phyloP scores from a whole-genome alignment of 768 basidiomycete species.

The Podaxis carcinomalis region DNA sequence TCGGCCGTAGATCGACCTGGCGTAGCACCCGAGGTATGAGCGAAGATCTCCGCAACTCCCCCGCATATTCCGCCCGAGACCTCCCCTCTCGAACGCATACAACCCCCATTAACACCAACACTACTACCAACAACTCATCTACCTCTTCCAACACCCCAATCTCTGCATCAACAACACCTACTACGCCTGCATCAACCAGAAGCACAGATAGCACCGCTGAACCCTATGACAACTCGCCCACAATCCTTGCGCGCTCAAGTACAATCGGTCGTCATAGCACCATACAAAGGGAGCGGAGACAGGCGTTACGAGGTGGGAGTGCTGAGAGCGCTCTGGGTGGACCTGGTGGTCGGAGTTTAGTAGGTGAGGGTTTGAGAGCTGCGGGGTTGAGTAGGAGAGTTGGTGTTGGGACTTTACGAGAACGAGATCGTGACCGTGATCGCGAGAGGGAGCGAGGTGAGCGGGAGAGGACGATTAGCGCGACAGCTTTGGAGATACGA shows the following conservation, averaged over 20 bases:
- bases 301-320: constrained; percentile 60
- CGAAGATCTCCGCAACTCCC: constrained; percentile 21
- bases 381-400: constrained; percentile 52
- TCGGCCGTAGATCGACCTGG: constrained; percentile 8
- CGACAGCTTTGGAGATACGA: neutral
- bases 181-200: neutral
- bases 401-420: constrained; percentile 11
- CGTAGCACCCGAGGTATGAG: constrained; percentile 16
- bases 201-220: neutral
- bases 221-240: neutral
- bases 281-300: constrained; percentile 38
- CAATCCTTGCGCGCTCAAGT: constrained; percentile 5
- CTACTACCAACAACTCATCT: neutral
- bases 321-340: constrained; percentile 59
- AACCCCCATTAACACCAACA: neutral
- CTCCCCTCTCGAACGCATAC: neutral
- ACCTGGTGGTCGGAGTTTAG: constrained; percentile 45
- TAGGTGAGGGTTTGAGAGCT: constrained; percentile 67
- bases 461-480: constrained; percentile 9
- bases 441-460: constrained; percentile 5
- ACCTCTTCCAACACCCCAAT: constrained; percentile 8
- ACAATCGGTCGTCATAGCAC: constrained; percentile 3
- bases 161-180: neutral
- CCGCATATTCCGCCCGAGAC: constrained; percentile 11
- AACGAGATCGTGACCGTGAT: neutral